These are phyloP conservation scores for Xylaria acuta DNA, from an alignment of 495 filamentous ascomycete genomes.

Conservation along the genomic window DNA sequence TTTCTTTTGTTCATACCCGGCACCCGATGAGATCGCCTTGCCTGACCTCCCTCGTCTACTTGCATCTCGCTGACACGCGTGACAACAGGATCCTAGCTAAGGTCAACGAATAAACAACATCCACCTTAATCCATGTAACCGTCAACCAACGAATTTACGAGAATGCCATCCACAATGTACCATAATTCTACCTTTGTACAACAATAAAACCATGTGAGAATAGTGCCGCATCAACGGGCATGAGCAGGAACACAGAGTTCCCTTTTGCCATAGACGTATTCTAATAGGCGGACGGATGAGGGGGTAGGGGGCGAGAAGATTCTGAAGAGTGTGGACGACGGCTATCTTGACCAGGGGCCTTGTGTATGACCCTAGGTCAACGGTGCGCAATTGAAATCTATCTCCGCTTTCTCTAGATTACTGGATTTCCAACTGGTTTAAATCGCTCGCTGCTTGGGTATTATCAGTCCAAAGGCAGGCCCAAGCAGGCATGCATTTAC, in stretches of 20 bases:
- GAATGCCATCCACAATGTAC: slow-evolving; percentile 35
- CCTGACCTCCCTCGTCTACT: background rate
- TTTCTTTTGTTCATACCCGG: background rate
- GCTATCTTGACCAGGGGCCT: background rate
- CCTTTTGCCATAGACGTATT: slow-evolving; percentile 18
- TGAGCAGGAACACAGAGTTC: slow-evolving; percentile 4
- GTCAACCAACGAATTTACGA: slow-evolving; percentile 38
- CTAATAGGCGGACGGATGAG: background rate
- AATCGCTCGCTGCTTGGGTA: background rate
- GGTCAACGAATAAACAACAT: slow-evolving; percentile 76
- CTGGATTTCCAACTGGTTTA: background rate
- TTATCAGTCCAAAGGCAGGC: background rate
- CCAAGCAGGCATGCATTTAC: background rate
- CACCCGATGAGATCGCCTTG: background rate
- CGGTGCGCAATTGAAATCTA: background rate
- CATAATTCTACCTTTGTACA: slow-evolving; percentile 43
- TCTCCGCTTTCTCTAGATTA: slow-evolving; percentile 11
- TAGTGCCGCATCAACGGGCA: slow-evolving; percentile 26
- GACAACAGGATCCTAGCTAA: slow-evolving; percentile 76
- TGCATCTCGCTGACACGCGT: slow-evolving; percentile 10
- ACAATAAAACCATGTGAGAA: slow-evolving; percentile 41
- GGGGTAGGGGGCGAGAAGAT: background rate
- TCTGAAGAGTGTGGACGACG: background rate
- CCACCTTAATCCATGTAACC: slow-evolving; percentile 22
- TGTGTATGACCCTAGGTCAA: background rate